Base-by-base conservation (phyloP, 106 monocot species). In the Phalaenopsis equestris region DNA sequence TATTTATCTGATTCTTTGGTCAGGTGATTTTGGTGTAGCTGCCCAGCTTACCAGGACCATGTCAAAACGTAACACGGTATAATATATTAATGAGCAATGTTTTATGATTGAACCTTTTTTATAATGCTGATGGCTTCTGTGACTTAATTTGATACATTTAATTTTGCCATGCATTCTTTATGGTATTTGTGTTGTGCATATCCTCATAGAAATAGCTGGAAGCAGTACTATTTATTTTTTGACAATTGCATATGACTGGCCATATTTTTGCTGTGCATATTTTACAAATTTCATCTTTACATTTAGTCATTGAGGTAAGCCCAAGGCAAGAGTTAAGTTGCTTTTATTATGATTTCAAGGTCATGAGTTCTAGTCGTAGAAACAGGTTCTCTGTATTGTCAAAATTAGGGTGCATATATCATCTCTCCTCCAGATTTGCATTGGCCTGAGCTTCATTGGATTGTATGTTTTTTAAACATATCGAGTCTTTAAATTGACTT, bases 1-100 rank as follows among this genome's bases (percentile, higher is more conserved):
- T 17, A 61, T 57, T 65, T 80, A 23, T 82, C 17, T 80, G 55
- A 73, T 82, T 8, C 24, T 86, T 85, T 79, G 46, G 70, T 79
- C 80, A 99, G 98, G 98, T 87, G 98, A 99, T 87, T 99, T 99
- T 90, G 98, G 98, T 83, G 95, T 99, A 79, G 98, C 98, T 88
- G 98, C 98, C 42, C 94, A 99, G 80, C 93, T 99, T 77, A 99
- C 98, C 2, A 89, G 98, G 85, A 99, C 98, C 16, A 99, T 99
- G 98, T 99, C 98, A 80, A 99, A 99, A 80, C 98, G 98, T 58
- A 99, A 99, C 80, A 95, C 98, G 82, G 98, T 99, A 95, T 55
- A 42, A 56, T 72, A 52, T 67, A 45, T 81, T 78, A 57, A 16
- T 70, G 61, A 67, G 67, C 42, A 11, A 55, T 45, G 46, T 10